Evolutionary conservation across 2,329 filamentous ascomycete species (phyloP).

Genomic region (Colletotrichum sp.): DNA sequence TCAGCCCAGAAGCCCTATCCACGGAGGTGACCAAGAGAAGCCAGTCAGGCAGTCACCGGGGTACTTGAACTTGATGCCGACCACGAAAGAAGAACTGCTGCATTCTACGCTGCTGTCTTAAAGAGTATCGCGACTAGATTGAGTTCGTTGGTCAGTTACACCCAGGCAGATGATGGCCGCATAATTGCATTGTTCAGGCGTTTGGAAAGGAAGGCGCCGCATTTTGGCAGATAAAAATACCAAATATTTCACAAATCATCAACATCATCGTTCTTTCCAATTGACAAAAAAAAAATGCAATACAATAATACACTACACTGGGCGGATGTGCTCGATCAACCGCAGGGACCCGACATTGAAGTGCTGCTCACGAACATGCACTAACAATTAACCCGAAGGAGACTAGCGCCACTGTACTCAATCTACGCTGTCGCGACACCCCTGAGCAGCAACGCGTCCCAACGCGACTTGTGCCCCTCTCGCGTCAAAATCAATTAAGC

Average conservation of each 20-base stretch:
- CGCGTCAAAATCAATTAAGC: slow-evolving; percentile 25
- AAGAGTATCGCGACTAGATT: neutral
- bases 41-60: neutral
- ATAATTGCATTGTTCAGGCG: neutral
- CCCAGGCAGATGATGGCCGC: neutral
- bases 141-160: rapidly evolving
- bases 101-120: rapidly evolving
- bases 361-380: rapidly evolving
- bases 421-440: slow-evolving; percentile 38
- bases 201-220: neutral
- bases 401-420: slow-evolving; percentile 37
- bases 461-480: slow-evolving; percentile 29
- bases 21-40: neutral
- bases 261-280: neutral
- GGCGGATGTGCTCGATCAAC: neutral
- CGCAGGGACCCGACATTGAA: neutral
- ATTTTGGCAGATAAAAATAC: neutral
- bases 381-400: neutral
- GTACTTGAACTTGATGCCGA: neutral
- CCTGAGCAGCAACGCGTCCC: slow-evolving; percentile 27
- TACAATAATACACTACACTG: rapidly evolving
- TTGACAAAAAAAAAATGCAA: neutral
- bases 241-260: neutral
- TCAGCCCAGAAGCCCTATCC: neutral
- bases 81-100: rapidly evolving